Evolutionary conservation across 345 rosid genomes (phyloP).

Genomic region (Gossypium turneri): DNA sequence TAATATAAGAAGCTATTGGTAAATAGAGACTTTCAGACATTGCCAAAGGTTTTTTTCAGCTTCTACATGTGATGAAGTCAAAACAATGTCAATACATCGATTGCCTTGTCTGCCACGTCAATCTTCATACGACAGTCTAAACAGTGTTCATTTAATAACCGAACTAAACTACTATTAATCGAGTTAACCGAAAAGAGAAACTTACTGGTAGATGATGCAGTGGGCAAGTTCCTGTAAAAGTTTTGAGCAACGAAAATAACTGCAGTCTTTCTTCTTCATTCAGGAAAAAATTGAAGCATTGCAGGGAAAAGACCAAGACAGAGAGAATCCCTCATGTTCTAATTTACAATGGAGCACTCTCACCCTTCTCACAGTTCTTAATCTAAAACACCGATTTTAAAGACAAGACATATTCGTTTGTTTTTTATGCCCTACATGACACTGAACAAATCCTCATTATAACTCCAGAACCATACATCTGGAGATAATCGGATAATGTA

Average conservation of each 20-base stretch:
- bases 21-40: no score
- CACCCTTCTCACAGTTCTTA: neutral
- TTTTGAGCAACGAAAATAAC: neutral
- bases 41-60: no score
- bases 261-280: slow-evolving; percentile 8
- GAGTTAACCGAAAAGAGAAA: no score
- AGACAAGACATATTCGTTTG: neutral
- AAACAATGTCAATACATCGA: no score
- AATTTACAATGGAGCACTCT: slow-evolving; percentile 34
- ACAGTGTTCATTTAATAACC: no score
- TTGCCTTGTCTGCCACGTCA: no score
- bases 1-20: no score
- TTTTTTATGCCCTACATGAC: slow-evolving; percentile 1
- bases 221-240: neutral
- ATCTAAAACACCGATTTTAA: slow-evolving; percentile 10
- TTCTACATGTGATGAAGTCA: no score
- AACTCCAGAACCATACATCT: neutral
- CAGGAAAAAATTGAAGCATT: slow-evolving; percentile 12
- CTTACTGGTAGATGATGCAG: neutral
- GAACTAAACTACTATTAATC: no score
- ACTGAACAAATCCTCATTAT: neutral
- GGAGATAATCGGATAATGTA: neutral
- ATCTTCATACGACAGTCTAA: no score
- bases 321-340: slow-evolving; percentile 16
- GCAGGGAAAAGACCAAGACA: neutral